A percentile compares a stretch with the other conserved stretches of the same genome.
These are phyloP conservation scores for Austroboletus novae-zelandiae DNA, from an alignment of 1,284 basidiomycete species.

Conservation along the genomic window DNA sequence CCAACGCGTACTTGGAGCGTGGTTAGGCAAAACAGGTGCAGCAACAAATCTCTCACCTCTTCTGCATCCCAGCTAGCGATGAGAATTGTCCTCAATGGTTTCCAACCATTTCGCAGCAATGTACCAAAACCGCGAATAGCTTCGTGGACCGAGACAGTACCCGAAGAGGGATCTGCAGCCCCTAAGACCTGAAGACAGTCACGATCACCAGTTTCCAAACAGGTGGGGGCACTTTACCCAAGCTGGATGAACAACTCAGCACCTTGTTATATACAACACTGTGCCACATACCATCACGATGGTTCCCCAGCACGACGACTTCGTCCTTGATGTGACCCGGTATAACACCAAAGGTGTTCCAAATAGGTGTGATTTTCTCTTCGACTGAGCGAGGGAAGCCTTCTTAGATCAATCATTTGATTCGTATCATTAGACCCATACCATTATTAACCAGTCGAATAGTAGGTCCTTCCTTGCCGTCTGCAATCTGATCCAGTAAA, in stretches of 20 bases:
- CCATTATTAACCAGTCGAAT: constrained; percentile 50
- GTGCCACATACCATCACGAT: constrained; percentile 58
- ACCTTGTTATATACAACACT: background rate
- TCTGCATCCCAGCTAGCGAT: constrained; percentile 82
- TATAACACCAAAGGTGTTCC: constrained; percentile 75
- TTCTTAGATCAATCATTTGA: constrained; percentile 2
- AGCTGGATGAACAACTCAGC: constrained; percentile 17
- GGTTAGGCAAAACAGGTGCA: background rate
- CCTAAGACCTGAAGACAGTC: constrained; percentile 49
- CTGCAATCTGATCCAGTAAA: constrained; percentile 43
- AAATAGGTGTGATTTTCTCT: constrained; percentile 45
- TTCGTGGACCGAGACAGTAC: constrained; percentile 76
- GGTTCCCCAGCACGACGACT: constrained; percentile 73
- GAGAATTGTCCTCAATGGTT: constrained; percentile 74
- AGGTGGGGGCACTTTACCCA: constrained; percentile 24
- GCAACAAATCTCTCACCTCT: constrained; percentile 44
- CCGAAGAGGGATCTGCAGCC: constrained; percentile 75
- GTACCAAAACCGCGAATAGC: constrained; percentile 69
- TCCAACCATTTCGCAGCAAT: constrained; percentile 71
- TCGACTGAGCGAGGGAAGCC: constrained; percentile 37
- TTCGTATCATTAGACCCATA: constrained; percentile 16
- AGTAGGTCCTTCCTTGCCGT: constrained; percentile 33
- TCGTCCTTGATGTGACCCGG: constrained; percentile 76
- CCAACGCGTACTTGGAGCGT: constrained; percentile 59
- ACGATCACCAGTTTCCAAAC: background rate